A percentile compares a stretch with the other conserved stretches of the same genome.
Evolutionary conservation across 192 early-diverging fungal genomes (phyloP).

Genomic region (Podochytrium sp.): DNA sequence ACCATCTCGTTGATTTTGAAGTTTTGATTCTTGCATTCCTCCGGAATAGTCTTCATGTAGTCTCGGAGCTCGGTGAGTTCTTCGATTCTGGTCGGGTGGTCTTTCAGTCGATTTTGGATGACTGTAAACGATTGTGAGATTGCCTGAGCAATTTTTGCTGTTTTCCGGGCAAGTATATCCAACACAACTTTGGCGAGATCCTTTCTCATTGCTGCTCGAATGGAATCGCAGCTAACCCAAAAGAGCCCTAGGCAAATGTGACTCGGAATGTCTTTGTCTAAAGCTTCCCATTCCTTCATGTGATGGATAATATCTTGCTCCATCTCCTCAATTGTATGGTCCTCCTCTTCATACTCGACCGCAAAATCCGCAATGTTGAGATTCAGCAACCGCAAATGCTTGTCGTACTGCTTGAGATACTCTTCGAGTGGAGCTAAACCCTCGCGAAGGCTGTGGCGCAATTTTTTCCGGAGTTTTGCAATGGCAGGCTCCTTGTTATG

Average conservation of each 20-base stretch:
- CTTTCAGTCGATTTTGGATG: slow-evolving; percentile 54
- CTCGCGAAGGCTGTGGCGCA: slow-evolving; percentile 39
- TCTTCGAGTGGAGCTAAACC: slow-evolving; percentile 47
- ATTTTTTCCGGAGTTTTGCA: slow-evolving; percentile 32
- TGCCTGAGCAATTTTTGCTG: slow-evolving; percentile 44
- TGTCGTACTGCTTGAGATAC: slow-evolving; percentile 56
- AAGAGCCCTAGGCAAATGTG: slow-evolving; percentile 61
- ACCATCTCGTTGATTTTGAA: slow-evolving; percentile 55
- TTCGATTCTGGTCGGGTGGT: slow-evolving; percentile 62
- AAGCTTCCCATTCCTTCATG: slow-evolving; percentile 59
- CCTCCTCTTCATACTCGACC: slow-evolving; percentile 55
- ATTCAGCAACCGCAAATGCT: slow-evolving; percentile 56
- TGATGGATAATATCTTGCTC: slow-evolving; percentile 55
- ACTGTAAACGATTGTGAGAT: slow-evolving; percentile 50
- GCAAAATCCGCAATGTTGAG: slow-evolving; percentile 54
- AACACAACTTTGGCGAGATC: slow-evolving; percentile 60
- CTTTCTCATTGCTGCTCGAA: slow-evolving; percentile 56
- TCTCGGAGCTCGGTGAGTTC: slow-evolving; percentile 62
- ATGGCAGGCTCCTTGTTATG: slow-evolving; percentile 48
- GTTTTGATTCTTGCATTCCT: slow-evolving; percentile 47
- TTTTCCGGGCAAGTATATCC: slow-evolving; percentile 49
- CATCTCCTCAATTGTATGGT: slow-evolving; percentile 61
- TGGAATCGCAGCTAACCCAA: slow-evolving; percentile 59
- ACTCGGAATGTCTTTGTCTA: slow-evolving; percentile 63
- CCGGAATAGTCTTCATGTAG: slow-evolving; percentile 62